phyloP scores from a whole-genome alignment of 2,329 filamentous ascomycete genomes.

The Beauveria australis region DNA sequence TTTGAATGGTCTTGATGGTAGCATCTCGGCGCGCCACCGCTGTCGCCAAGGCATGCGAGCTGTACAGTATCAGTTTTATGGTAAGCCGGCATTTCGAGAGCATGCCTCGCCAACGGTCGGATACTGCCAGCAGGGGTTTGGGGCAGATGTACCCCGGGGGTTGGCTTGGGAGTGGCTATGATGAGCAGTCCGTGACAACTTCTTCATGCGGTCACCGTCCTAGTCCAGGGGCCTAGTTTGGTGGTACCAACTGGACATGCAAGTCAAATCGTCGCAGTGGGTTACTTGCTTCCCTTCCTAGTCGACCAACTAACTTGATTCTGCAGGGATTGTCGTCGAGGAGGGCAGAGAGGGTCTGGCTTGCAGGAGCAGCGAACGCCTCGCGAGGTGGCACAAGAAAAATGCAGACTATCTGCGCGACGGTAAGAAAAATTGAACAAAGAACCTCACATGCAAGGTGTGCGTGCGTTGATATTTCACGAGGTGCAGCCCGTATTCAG shows the following conservation, averaged over 20 bases:
- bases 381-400: background rate
- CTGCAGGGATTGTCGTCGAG: background rate
- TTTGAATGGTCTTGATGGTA: background rate
- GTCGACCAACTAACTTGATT: too few species aligned
- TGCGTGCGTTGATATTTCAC: background rate
- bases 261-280: background rate
- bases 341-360: background rate
- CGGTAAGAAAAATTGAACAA: background rate
- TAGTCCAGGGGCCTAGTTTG: background rate
- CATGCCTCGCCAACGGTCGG: background rate
- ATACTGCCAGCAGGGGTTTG: background rate
- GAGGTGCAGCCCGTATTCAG: background rate
- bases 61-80: background rate
- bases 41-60: background rate
- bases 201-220: background rate
- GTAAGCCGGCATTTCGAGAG: background rate
- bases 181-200: background rate
- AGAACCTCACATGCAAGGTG: background rate
- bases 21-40: background rate
- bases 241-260: background rate
- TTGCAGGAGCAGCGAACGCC: constrained; percentile 5
- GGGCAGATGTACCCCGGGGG: background rate
- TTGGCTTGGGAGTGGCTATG: background rate
- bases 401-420: background rate
- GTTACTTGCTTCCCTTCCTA: background rate